Percentiles rank a stretch among this genome's conserved stretches.
phyloP scores from a whole-genome alignment of 1,284 basidiomycete genomes.

The Exsudoporus floridanus region DNA sequence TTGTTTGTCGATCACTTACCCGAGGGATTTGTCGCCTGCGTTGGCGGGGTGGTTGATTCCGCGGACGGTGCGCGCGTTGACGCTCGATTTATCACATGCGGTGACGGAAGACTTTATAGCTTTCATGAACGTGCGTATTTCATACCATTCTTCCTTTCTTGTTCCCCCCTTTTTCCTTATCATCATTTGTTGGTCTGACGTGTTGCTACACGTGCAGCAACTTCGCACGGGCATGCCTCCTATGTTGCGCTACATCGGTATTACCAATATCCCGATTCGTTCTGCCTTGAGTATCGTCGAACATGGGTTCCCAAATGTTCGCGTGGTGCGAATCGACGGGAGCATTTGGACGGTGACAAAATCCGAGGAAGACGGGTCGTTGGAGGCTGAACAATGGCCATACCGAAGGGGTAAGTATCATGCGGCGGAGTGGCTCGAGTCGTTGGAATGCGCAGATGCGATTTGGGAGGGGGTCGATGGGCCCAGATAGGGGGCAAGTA shows the following conservation, averaged over 20 bases:
- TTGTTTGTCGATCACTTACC: slow-evolving; percentile 59
- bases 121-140: slow-evolving; percentile 36
- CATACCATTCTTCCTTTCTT: not conserved
- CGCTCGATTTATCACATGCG: slow-evolving; percentile 45
- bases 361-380: slow-evolving; percentile 21
- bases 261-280: slow-evolving; percentile 49
- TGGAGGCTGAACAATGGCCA: slow-evolving; percentile 57
- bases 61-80: slow-evolving; percentile 51
- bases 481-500: not conserved
- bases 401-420: slow-evolving; percentile 51
- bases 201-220: slow-evolving; percentile 44
- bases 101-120: slow-evolving; percentile 36
- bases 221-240: slow-evolving; percentile 57
- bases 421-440: slow-evolving; percentile 60
- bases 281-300: slow-evolving; percentile 48
- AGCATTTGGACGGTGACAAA: slow-evolving; percentile 53
- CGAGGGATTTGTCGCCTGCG: slow-evolving; percentile 59
- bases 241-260: slow-evolving; percentile 51
- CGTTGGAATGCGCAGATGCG: slow-evolving; percentile 55
- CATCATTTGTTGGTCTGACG: not conserved
- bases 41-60: slow-evolving; percentile 70
- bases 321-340: slow-evolving; percentile 53
- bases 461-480: slow-evolving; percentile 29
- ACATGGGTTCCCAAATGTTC: slow-evolving; percentile 59
- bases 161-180: not conserved